Conservation (phyloP, 2,329 filamentous ascomycete genomes). For the Chrysoporthe austroafricana region DNA sequence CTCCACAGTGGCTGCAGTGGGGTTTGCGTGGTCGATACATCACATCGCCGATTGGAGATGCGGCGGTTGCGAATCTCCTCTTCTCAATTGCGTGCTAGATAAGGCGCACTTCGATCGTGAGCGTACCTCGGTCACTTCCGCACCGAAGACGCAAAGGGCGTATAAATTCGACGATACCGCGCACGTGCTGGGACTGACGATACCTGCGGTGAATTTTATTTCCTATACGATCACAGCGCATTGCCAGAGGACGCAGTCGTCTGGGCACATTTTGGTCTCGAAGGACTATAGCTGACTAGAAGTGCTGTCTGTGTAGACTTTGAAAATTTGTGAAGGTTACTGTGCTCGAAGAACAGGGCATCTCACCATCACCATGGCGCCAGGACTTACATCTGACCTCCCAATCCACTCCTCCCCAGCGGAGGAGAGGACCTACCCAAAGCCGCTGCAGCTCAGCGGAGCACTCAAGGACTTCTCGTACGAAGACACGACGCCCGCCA, state of each 20-base stretch:
- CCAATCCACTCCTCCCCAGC: slow-evolving; percentile 11
- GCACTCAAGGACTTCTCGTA: slow-evolving; percentile 21
- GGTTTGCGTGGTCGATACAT: background rate
- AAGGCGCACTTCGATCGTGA: background rate
- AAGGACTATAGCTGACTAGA: too few species aligned
- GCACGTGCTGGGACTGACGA: too few species aligned
- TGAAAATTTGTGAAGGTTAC: too few species aligned
- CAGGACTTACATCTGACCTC: slow-evolving; percentile 19
- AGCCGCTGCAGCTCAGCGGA: slow-evolving; percentile 24
- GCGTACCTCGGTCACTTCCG: background rate
- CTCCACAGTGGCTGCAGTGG: slow-evolving; percentile 7
- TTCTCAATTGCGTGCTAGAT: slow-evolving; percentile 23
- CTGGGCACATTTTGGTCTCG: too few species aligned
- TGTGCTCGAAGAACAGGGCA: background rate
- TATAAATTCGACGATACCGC: too few species aligned
- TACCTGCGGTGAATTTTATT: too few species aligned
- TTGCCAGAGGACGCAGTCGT: too few species aligned
- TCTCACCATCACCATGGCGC: slow-evolving; percentile 17
- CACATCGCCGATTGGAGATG: slow-evolving; percentile 7
- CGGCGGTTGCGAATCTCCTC: slow-evolving; percentile 21
- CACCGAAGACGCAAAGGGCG: background rate
- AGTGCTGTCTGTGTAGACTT: too few species aligned
- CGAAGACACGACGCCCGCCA: slow-evolving; percentile 27
- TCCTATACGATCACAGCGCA: too few species aligned
- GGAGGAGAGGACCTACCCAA: slow-evolving; percentile 18